Evolutionary conservation across 2,329 filamentous ascomycete species (phyloP).

Genomic region (Chaetomium strumarium): DNA sequence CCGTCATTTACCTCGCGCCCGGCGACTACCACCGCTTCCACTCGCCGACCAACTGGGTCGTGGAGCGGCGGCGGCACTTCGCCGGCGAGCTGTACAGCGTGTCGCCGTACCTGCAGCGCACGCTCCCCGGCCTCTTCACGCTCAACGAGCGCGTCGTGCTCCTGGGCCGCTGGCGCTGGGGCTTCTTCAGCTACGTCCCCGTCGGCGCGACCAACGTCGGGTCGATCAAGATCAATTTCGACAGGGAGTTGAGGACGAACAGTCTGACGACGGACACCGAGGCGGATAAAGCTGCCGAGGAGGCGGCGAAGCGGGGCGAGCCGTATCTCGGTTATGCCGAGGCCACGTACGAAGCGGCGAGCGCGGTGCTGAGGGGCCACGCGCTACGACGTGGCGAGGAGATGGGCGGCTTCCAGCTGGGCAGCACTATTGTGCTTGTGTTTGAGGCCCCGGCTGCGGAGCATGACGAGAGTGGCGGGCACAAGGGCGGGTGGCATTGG

Average conservation of each 20-base stretch:
- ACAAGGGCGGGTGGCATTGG: conserved; percentile 75
- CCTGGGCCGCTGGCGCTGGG: conserved; percentile 89
- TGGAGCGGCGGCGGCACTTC: conserved; percentile 91
- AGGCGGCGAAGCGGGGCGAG: conserved; percentile 69
- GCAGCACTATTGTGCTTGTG: conserved; percentile 89
- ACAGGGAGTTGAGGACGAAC: conserved; percentile 88
- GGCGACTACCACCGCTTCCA: conserved; percentile 99
- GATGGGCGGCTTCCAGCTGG: conserved; percentile 96
- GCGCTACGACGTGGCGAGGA: conserved; percentile 84
- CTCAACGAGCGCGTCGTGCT: conserved; percentile 94
- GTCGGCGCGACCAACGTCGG: conserved; percentile 97
- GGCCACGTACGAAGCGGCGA: conserved; percentile 78
- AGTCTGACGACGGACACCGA: conserved; percentile 86
- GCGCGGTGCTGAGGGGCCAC: conserved; percentile 71
- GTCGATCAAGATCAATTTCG: conserved; percentile 95
- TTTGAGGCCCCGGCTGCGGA: conserved; percentile 84
- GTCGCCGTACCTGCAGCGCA: conserved; percentile 88
- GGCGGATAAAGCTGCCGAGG: conserved; percentile 77
- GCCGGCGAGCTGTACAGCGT: conserved; percentile 94
- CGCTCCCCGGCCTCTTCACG: conserved; percentile 88
- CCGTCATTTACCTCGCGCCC: conserved; percentile 89
- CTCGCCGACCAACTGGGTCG: conserved; percentile 91
- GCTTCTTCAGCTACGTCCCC: conserved; percentile 93
- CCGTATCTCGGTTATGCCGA: conserved; percentile 87
- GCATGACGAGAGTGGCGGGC: conserved; percentile 44